These are phyloP conservation scores for Trichoderma simmonsii DNA, from an alignment of 2,329 filamentous ascomycete genomes.

Conservation along the genomic window DNA sequence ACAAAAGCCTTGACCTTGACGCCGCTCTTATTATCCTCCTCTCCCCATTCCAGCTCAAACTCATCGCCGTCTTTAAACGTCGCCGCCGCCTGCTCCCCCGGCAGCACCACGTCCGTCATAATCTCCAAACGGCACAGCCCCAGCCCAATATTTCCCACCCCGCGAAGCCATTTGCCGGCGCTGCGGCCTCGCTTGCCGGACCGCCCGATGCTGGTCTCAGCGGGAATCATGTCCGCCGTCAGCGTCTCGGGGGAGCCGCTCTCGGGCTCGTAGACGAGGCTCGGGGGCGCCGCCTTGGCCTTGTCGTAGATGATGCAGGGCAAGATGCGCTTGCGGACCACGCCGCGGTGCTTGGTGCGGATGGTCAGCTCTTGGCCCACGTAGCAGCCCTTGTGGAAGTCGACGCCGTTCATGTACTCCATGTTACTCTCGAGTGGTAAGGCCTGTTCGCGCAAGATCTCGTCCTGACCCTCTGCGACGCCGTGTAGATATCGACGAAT, in stretches of 20 bases:
- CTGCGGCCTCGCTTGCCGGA: slow-evolving; percentile 60
- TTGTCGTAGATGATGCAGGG: slow-evolving; percentile 70
- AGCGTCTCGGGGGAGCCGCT: slow-evolving; percentile 26
- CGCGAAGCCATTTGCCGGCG: slow-evolving; percentile 75
- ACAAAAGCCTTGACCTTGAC: slow-evolving; percentile 75
- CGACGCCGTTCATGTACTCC: slow-evolving; percentile 79
- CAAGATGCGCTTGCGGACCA: slow-evolving; percentile 85
- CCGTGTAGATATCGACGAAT: slow-evolving; percentile 76
- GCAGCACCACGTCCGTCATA: slow-evolving; percentile 78
- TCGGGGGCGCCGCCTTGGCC: slow-evolving; percentile 36
- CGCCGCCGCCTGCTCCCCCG: slow-evolving; percentile 63
- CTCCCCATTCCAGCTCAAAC: slow-evolving; percentile 56
- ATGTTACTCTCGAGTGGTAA: slow-evolving; percentile 88
- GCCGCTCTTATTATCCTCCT: slow-evolving; percentile 36
- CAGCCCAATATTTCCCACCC: slow-evolving; percentile 81
- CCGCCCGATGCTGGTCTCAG: slow-evolving; percentile 49
- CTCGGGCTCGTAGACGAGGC: slow-evolving; percentile 47
- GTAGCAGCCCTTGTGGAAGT: slow-evolving; percentile 96
- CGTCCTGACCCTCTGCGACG: slow-evolving; percentile 78
- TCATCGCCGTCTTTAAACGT: slow-evolving; percentile 60
- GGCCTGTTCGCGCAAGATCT: slow-evolving; percentile 68
- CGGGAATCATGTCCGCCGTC: slow-evolving; percentile 39
- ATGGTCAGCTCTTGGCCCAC: slow-evolving; percentile 96
- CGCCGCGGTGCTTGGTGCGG: slow-evolving; percentile 87
- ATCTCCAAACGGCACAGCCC: slow-evolving; percentile 83